Conservation (phyloP, 2,329 filamentous ascomycete genomes). For the Pyrenophora tritici-repentis region DNA sequence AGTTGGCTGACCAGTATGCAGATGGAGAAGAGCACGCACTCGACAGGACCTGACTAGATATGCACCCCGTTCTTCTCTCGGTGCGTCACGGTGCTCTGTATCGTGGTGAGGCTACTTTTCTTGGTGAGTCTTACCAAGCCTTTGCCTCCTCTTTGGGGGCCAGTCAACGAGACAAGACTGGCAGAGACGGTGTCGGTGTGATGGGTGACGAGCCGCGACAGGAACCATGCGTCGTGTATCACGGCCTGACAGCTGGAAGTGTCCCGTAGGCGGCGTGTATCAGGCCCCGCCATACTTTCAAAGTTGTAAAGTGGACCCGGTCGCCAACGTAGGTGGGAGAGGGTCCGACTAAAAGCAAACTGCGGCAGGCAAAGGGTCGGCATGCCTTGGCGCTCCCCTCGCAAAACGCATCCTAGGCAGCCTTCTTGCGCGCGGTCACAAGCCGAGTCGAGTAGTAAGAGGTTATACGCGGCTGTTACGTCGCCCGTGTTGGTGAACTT, state of each 20-base stretch:
- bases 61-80: not conserved
- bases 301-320: not conserved
- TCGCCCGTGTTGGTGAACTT: slow-evolving; percentile 12
- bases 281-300: not conserved
- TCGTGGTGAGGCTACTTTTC: not conserved
- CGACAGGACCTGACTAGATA: not conserved
- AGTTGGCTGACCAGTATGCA: not conserved
- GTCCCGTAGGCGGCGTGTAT: too few species aligned
- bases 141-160: not conserved
- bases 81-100: not conserved
- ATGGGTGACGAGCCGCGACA: not conserved
- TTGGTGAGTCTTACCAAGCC: not conserved
- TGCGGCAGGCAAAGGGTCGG: not conserved
- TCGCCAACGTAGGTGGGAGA: not conserved
- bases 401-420: too few species aligned
- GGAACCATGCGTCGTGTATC: not conserved
- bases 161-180: not conserved
- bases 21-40: not conserved
- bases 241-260: too few species aligned
- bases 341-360: slow-evolving; percentile 6
- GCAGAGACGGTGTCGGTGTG: too few species aligned
- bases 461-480: slow-evolving; percentile 32
- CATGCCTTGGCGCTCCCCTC: slow-evolving; percentile 5
- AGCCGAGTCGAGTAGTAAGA: too few species aligned
- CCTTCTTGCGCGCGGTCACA: too few species aligned